Conservation (phyloP, 2,329 filamentous ascomycete species). For the Cladorrhinum sp. region DNA sequence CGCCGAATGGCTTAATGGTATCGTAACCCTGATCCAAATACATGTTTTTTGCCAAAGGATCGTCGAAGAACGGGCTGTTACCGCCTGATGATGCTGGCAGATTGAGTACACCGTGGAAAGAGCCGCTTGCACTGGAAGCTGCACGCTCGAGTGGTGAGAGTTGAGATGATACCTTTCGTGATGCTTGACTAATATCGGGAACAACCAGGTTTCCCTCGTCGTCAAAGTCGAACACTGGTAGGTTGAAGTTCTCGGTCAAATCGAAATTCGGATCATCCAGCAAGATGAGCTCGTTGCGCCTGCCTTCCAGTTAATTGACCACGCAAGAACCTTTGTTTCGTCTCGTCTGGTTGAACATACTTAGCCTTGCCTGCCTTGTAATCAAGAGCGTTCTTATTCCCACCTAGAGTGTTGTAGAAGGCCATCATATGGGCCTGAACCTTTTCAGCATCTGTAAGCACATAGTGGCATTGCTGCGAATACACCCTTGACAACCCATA, state of each 20-base stretch:
- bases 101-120: conserved; percentile 21
- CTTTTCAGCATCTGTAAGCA: conserved; percentile 75
- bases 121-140: conserved; percentile 21
- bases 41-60: conserved; percentile 20
- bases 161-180: conserved; percentile 41
- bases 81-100: conserved; percentile 23
- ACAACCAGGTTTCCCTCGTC: conserved; percentile 34
- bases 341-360: conserved; percentile 47
- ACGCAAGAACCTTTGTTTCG: neutral
- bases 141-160: conserved; percentile 41
- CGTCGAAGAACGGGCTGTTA: conserved; percentile 19
- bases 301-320: conserved; percentile 36
- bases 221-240: conserved; percentile 56
- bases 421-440: conserved; percentile 70
- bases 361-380: conserved; percentile 66
- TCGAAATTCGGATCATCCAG: conserved; percentile 81
- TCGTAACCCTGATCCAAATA: conserved; percentile 29
- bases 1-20: conserved; percentile 32
- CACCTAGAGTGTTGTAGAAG: conserved; percentile 57
- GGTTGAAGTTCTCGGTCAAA: conserved; percentile 52
- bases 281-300: conserved; percentile 72
- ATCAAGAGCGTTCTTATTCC: conserved; percentile 58
- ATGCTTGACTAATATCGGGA: conserved; percentile 36
- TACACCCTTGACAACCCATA: conserved; percentile 85
- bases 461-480: conserved; percentile 80